Conservation (phyloP, 2,329 filamentous ascomycete species). For the Exophiala mesophila region DNA sequence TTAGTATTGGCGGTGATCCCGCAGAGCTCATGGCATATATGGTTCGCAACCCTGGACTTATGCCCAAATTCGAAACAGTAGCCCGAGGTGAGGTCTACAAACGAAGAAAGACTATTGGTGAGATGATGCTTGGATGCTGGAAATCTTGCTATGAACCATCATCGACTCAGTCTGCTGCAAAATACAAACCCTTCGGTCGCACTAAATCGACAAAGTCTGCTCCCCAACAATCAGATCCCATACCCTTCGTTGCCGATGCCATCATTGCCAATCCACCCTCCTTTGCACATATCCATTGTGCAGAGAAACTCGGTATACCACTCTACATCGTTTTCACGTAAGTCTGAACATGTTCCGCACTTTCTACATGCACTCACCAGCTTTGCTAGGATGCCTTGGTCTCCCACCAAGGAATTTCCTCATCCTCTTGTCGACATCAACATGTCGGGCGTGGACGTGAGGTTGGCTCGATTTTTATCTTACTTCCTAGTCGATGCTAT, state of each 20-base stretch:
- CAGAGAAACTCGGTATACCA: constrained; percentile 45
- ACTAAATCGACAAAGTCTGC: background rate
- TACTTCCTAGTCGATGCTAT: constrained; percentile 47
- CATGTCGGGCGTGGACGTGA: constrained; percentile 31
- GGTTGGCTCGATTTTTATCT: constrained; percentile 40
- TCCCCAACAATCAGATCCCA: constrained; percentile 1
- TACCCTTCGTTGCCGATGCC: constrained; percentile 48
- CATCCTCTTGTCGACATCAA: constrained; percentile 47
- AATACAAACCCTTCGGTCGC: constrained; percentile 5
- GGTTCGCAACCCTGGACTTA: constrained; percentile 45
- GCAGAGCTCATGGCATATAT: constrained; percentile 48
- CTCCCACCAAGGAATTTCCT: constrained; percentile 39
- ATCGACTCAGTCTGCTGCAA: constrained; percentile 11
- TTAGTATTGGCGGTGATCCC: constrained; percentile 53
- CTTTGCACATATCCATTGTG: constrained; percentile 50
- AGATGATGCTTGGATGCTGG: constrained; percentile 38
- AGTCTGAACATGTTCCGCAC: background rate
- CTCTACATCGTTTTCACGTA: constrained; percentile 47
- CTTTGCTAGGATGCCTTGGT: constrained; percentile 43
- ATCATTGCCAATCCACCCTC: constrained; percentile 52
- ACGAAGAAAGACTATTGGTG: constrained; percentile 31
- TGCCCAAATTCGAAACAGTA: constrained; percentile 33
- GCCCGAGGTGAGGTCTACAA: constrained; percentile 31
- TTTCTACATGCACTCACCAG: background rate
- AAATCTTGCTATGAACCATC: constrained; percentile 34